Conservation (phyloP, 352 stramenopile species). For the Halophytophthora batemanensis region DNA sequence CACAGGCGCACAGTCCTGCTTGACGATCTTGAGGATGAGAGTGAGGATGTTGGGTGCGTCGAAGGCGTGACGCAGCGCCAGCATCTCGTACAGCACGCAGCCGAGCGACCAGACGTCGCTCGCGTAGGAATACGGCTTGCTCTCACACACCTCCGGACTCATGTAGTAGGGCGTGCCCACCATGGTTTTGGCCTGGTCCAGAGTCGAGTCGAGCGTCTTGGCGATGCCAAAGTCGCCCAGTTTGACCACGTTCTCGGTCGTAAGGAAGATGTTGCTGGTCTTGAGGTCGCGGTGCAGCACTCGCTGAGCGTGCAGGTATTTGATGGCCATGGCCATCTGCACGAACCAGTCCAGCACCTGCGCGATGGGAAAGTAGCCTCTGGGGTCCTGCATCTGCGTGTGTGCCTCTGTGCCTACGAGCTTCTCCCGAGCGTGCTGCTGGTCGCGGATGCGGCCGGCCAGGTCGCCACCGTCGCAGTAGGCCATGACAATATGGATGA, state of each 20-base stretch:
- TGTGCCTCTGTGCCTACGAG: constrained; percentile 8
- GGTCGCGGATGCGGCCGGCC: constrained; percentile 55
- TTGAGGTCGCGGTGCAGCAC: constrained; percentile 94
- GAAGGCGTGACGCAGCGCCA: constrained; percentile 82
- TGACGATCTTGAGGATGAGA: constrained; percentile 82
- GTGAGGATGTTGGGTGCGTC: constrained; percentile 81
- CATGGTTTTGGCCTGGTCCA: constrained; percentile 86
- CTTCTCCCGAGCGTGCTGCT: constrained; percentile 33
- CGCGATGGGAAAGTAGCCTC: constrained; percentile 52
- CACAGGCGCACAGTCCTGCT: constrained; percentile 65
- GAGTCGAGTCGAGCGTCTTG: constrained; percentile 76
- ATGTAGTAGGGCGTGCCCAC: constrained; percentile 94
- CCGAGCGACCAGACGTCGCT: constrained; percentile 93
- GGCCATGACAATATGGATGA: constrained; percentile 94
- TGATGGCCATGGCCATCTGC: constrained; percentile 93
- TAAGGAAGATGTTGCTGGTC: constrained; percentile 93
- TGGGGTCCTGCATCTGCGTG: constrained; percentile 6
- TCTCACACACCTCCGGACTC: constrained; percentile 92
- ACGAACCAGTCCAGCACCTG: constrained; percentile 90
- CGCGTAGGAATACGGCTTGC: constrained; percentile 89
- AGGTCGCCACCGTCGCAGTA: constrained; percentile 93
- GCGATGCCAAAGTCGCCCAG: constrained; percentile 94
- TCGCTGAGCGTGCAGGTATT: constrained; percentile 91
- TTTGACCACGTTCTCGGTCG: constrained; percentile 84
- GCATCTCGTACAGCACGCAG: constrained; percentile 90